Evolutionary conservation across 306 rosid genomes (phyloP).

Genomic region (Senna tora): DNA sequence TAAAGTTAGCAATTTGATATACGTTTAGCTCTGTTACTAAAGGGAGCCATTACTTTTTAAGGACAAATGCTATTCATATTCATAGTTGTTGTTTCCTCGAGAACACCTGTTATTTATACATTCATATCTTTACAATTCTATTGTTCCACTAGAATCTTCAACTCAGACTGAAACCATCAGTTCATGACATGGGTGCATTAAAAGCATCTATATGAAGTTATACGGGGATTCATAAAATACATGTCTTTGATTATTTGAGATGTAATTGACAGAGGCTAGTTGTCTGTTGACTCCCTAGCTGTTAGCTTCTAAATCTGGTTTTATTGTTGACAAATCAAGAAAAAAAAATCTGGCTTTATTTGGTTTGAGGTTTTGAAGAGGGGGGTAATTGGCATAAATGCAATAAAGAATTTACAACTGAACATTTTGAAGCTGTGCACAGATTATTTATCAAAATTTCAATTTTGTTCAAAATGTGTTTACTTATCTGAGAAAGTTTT

Average conservation of each 20-base stretch:
- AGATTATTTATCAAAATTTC: background rate
- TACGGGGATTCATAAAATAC: background rate
- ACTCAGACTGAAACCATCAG: background rate
- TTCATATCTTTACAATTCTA: background rate
- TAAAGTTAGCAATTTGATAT: conserved; percentile 11
- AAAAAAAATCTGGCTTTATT: background rate
- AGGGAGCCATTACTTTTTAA: background rate
- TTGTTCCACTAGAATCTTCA: conserved; percentile 11
- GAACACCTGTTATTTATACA: background rate
- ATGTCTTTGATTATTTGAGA: conserved; percentile 9
- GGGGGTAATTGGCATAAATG: background rate
- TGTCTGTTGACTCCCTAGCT: background rate
- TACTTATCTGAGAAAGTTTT: background rate
- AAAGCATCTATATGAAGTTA: background rate
- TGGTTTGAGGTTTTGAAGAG: conserved; percentile 1
- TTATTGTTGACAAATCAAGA: background rate
- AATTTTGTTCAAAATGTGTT: background rate
- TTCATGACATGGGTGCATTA: background rate
- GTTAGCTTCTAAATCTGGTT: conserved; percentile 1
- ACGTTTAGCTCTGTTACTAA: conserved; percentile 4
- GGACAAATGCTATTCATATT: conserved; percentile 11
- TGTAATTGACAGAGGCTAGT: background rate
- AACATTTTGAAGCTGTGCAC: conserved; percentile 1
- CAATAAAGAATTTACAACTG: conserved; percentile 6
- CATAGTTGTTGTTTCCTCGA: background rate